Conservation (phyloP, 2,329 filamentous ascomycete species). For the Mycosphaerella arachidis region DNA sequence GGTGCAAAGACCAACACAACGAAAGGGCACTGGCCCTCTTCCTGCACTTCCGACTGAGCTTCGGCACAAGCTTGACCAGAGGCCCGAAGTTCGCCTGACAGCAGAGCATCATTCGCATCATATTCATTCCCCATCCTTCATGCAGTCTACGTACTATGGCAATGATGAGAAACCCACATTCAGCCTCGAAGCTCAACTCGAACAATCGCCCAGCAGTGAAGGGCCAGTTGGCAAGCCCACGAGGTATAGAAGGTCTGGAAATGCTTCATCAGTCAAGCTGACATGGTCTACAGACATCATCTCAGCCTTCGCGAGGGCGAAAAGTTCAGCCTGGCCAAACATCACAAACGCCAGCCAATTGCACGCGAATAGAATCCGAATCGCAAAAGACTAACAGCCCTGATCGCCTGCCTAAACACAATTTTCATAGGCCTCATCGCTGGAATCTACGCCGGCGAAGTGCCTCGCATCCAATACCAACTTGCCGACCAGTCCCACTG, state of each 20-base stretch:
- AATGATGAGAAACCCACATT: background rate
- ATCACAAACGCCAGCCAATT: conserved; percentile 59
- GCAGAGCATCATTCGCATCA: background rate
- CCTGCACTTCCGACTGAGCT: background rate
- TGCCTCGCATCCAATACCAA: conserved; percentile 74
- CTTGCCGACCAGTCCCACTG: conserved; percentile 65
- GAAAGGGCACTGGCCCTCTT: background rate
- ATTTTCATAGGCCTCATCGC: conserved; percentile 65
- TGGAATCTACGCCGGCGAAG: conserved; percentile 70
- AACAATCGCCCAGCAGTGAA: background rate
- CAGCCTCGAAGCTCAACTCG: background rate
- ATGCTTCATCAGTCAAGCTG: background rate
- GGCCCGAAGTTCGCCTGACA: background rate
- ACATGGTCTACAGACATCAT: conserved; percentile 25
- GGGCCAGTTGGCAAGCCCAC: background rate
- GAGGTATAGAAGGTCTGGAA: background rate
- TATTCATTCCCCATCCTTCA: background rate
- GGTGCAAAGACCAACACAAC: background rate
- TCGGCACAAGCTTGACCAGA: background rate
- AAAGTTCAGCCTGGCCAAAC: conserved; percentile 39
- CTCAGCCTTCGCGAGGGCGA: conserved; percentile 34
- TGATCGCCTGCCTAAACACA: conserved; percentile 68
- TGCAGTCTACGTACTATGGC: conserved; percentile 5
- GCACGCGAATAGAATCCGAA: conserved; percentile 66
- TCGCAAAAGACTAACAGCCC: conserved; percentile 65